Base-by-base conservation (phyloP, 192 early-diverging fungal genomes). In the Cetraspora pellucida region DNA sequence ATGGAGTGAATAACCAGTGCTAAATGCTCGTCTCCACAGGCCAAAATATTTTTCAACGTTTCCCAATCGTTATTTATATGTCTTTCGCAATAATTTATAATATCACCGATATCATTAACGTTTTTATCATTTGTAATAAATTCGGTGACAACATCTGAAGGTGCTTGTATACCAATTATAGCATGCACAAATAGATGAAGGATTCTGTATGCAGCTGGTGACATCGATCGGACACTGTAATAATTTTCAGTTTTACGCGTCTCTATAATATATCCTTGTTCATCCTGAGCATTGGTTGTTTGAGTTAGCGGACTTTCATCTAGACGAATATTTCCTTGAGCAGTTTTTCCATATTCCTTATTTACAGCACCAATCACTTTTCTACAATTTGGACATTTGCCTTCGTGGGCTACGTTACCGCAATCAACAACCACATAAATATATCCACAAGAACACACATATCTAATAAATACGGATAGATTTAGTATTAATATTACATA, bases 51-150 rank as follows among this genome's bases (percentile, higher is more conserved):
- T 75, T 64, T 64, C 16, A 78, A 45, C 30, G 59, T 19, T 49
- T 78, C 25, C 77, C 77, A 78, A 31, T 78, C 77, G 16, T 78
- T 78, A 23, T 2, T 50, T 19, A 78, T 78, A 46, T 78, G 71
- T 31, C 61, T 17, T 9, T 23, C 10, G n/a, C 71, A 78, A 64
- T 78, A 75, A n/a, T 54, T 14, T 19, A 11, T 31, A 19, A 25
- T 6, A 37, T 57, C 10, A 37, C 37, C 37, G 37, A 37, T 1
- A 7, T 1, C 1, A 37, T 37, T 37, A 6, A 1, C 37, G 16
- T 65, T 25, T 10, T n/a, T n/a, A 3, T 14, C 0, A 54, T 54
- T 52, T 19, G 13, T 54, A 54, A 74, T 10, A 63, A 78, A 65
- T 2, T 45, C 45, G 31, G 13, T 30, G 7, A 59, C 72, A 25